phyloP scores from a whole-genome alignment of 768 basidiomycete species.

The Candolleomyces aberdarensis region DNA sequence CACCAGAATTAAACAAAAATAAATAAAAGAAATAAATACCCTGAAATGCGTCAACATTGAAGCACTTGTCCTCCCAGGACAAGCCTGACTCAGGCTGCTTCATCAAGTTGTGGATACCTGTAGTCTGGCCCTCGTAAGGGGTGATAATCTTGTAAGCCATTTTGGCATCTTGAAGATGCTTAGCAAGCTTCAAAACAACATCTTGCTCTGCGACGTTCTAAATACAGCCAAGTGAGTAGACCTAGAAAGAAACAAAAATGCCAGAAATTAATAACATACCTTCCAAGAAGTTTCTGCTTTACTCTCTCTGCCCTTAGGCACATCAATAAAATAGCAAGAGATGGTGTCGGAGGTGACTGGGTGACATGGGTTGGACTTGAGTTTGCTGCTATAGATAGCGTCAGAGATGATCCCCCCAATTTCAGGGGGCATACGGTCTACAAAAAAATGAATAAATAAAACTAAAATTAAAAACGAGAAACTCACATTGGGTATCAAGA shows the following conservation, averaged over 20 bases:
- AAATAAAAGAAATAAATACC: slow-evolving; percentile 36
- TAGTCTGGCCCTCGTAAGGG: slow-evolving; percentile 77
- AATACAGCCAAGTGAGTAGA: neutral
- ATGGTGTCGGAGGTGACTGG: slow-evolving; percentile 36
- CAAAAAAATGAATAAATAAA: slow-evolving; percentile 11
- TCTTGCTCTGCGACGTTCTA: slow-evolving; percentile 63
- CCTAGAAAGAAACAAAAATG: neutral
- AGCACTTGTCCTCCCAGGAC: slow-evolving; percentile 66
- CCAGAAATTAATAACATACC: slow-evolving; percentile 22
- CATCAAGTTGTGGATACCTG: slow-evolving; percentile 53
- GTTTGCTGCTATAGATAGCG: slow-evolving; percentile 58
- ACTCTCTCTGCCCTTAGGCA: slow-evolving; percentile 29
- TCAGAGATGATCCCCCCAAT: slow-evolving; percentile 73
- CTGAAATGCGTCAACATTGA: slow-evolving; percentile 87
- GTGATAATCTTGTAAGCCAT: slow-evolving; percentile 67
- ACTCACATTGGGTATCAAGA: slow-evolving; percentile 73
- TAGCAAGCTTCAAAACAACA: slow-evolving; percentile 54
- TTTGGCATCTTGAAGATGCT: slow-evolving; percentile 46
- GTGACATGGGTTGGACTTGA: slow-evolving; percentile 53
- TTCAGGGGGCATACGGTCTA: slow-evolving; percentile 83
- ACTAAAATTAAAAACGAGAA: slow-evolving; percentile 9
- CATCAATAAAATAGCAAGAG: slow-evolving; percentile 71
- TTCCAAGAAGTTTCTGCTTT: slow-evolving; percentile 28
- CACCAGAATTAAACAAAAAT: slow-evolving; percentile 2
- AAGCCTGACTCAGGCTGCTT: slow-evolving; percentile 40